These are phyloP conservation scores for Pyricularia sp. DNA, from an alignment of 2,329 filamentous ascomycete genomes.

Conservation along the genomic window DNA sequence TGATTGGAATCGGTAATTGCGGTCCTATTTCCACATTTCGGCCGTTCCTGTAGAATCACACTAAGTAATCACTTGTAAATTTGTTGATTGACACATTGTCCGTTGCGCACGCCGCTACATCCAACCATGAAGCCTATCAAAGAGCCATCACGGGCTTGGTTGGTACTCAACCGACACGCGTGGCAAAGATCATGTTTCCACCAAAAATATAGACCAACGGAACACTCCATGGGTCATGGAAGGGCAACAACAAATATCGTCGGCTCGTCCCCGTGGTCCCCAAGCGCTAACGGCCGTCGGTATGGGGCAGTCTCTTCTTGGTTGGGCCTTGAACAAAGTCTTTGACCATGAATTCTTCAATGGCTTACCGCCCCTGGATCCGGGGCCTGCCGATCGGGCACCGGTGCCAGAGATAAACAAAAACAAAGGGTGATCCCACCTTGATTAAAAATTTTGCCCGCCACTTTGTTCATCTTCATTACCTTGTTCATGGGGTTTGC, in stretches of 20 bases:
- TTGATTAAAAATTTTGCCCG: background rate
- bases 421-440: background rate
- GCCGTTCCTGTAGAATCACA: background rate
- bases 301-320: background rate
- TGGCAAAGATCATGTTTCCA: background rate
- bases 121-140: background rate
- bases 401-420: background rate
- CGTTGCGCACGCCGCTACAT: background rate
- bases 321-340: background rate
- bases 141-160: background rate
- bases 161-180: background rate
- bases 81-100: background rate
- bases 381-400: background rate
- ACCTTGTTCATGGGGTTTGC: background rate
- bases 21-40: background rate
- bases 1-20: background rate
- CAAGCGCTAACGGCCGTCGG: background rate
- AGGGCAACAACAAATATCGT: background rate
- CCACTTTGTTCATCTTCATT: background rate
- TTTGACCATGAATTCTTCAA: background rate
- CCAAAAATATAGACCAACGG: background rate
- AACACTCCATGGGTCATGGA: background rate
- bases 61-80: background rate
- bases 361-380: background rate
- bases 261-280: background rate